Evolutionary conservation across 768 basidiomycete species (phyloP).

Genomic region (Pisolithus orientalis): DNA sequence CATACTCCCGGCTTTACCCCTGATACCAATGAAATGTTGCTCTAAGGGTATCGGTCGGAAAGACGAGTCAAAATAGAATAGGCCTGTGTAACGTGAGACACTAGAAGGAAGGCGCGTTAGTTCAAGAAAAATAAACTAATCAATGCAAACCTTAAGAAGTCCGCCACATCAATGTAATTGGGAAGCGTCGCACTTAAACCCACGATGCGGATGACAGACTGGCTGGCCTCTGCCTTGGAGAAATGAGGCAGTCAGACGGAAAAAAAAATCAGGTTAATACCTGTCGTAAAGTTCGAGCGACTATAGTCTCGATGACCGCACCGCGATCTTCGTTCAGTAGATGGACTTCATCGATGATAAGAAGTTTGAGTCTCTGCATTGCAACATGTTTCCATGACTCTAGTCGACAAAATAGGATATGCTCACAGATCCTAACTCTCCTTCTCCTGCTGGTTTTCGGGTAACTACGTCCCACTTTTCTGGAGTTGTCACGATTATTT

Average conservation of each 20-base stretch:
- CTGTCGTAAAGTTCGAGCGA: slow-evolving; percentile 90
- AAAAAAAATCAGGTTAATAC: slow-evolving; percentile 28
- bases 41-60: slow-evolving; percentile 96
- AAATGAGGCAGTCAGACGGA: neutral
- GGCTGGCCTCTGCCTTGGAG: slow-evolving; percentile 85
- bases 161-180: slow-evolving; percentile 94
- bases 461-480: slow-evolving; percentile 99
- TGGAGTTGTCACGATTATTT: slow-evolving; percentile 97
- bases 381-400: neutral
- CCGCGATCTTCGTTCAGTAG: slow-evolving; percentile 96
- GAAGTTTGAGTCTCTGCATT: slow-evolving; percentile 75
- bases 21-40: slow-evolving; percentile 93
- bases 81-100: slow-evolving; percentile 76
- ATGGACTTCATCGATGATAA: slow-evolving; percentile 98
- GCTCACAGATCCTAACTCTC: slow-evolving; percentile 87
- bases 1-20: slow-evolving; percentile 75
- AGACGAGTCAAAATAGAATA: slow-evolving; percentile 97
- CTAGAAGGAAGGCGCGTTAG: slow-evolving; percentile 34
- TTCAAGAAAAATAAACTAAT: neutral
- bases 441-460: slow-evolving; percentile 93
- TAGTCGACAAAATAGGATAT: neutral
- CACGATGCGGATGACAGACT: slow-evolving; percentile 93
- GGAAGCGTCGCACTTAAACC: slow-evolving; percentile 95
- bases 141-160: slow-evolving; percentile 72
- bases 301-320: slow-evolving; percentile 96